A percentile compares a stretch with the other conserved stretches of the same genome.
These are phyloP conservation scores for Melanogaster broomeanus DNA, from an alignment of 768 basidiomycete genomes.

Conservation along the genomic window DNA sequence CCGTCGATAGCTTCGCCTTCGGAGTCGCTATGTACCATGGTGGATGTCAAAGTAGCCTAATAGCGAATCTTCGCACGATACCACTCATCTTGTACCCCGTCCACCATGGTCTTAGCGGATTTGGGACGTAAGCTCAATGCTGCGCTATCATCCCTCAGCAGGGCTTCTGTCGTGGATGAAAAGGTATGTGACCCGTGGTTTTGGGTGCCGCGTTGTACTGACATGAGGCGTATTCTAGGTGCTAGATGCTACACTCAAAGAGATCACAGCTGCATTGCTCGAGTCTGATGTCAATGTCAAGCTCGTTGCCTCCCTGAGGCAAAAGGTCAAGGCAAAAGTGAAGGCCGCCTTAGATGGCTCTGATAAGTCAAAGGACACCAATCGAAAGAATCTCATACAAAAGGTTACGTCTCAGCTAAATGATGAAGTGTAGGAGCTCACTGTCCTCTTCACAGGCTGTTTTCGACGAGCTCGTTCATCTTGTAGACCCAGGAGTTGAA, in stretches of 20 bases:
- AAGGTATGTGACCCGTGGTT: slow-evolving; percentile 49
- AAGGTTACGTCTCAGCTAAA: slow-evolving; percentile 53
- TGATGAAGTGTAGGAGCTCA: slow-evolving; percentile 8
- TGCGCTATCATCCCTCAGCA: slow-evolving; percentile 86
- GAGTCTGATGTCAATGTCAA: slow-evolving; percentile 99
- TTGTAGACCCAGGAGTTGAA: slow-evolving; percentile 95
- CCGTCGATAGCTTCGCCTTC: slow-evolving; percentile 66
- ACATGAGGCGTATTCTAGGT: slow-evolving; percentile 52
- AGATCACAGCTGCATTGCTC: slow-evolving; percentile 90
- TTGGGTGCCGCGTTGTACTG: slow-evolving; percentile 4
- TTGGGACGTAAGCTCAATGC: slow-evolving; percentile 92
- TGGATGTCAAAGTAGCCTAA: slow-evolving; percentile 1
- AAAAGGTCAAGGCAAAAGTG: slow-evolving; percentile 89
- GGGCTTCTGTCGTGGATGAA: slow-evolving; percentile 87
- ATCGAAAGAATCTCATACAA: slow-evolving; percentile 86
- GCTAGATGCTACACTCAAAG: slow-evolving; percentile 91
- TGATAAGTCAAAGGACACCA: slow-evolving; percentile 78
- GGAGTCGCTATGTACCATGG: slow-evolving; percentile 59
- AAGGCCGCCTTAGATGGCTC: slow-evolving; percentile 74
- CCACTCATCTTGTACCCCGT: slow-evolving; percentile 14
- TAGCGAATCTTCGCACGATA: slow-evolving; percentile 30
- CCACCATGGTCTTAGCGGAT: slow-evolving; percentile 91
- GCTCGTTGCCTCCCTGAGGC: slow-evolving; percentile 82
- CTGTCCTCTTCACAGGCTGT: slow-evolving; percentile 62
- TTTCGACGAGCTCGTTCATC: slow-evolving; percentile 91